Evolutionary conservation across 225 moss, liverwort and hornwort genomes (phyloP).

Genomic region (Pseudoscleropodium purum): DNA sequence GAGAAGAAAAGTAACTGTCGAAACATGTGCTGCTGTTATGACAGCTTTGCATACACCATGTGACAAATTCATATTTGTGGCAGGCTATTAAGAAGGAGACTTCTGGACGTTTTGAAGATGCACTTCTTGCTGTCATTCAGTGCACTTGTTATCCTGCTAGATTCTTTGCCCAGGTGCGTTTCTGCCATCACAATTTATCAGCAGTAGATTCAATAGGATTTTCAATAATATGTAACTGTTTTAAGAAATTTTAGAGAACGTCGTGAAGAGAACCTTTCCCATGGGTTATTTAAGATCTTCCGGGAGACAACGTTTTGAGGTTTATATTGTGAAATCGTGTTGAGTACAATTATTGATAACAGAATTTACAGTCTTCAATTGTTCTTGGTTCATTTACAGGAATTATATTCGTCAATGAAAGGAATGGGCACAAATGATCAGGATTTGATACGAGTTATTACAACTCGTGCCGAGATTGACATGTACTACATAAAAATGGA

Average conservation of each 20-base stretch:
- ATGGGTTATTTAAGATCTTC: neutral
- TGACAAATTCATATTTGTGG: neutral
- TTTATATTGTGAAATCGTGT: neutral
- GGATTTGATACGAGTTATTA: conserved; percentile 43
- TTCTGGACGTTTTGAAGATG: conserved; percentile 43
- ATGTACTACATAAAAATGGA: conserved; percentile 57
- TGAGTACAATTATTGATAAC: neutral
- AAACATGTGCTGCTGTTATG: neutral
- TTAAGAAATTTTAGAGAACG: no score
- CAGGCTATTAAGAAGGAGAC: conserved; percentile 55
- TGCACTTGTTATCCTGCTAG: conserved; percentile 40
- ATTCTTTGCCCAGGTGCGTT: conserved; percentile 40
- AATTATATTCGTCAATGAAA: conserved; percentile 36
- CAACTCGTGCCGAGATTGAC: conserved; percentile 54
- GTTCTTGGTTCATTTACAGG: conserved; percentile 8
- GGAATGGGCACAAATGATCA: conserved; percentile 49
- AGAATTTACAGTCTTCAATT: neutral
- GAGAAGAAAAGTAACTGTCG: neutral
- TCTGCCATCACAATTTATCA: neutral
- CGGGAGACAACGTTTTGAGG: neutral
- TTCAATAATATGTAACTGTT: no score
- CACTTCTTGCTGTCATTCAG: conserved; percentile 37
- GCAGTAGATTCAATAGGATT: neutral
- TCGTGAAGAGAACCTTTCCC: neutral
- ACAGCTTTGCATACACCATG: neutral